These are phyloP conservation scores for Paspalum vaginatum DNA, from an alignment of 176 grass and related monocot genomes.

Conservation along the genomic window DNA sequence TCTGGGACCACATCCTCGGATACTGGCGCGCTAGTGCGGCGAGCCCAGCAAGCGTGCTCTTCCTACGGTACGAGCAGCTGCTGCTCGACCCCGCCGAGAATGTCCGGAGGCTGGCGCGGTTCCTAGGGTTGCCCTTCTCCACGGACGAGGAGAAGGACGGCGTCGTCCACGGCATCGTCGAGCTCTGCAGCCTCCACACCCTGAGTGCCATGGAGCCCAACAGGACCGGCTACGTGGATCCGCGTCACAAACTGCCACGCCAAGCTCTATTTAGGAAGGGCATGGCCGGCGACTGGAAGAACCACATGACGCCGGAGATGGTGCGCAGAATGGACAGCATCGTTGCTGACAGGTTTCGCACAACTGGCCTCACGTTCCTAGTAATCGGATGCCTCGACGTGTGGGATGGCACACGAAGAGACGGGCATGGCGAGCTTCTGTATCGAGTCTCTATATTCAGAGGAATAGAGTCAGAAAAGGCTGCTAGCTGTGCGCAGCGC, in stretches of 20 bases:
- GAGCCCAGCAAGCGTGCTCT: constrained; percentile 1
- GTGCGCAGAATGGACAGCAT: constrained; percentile 20
- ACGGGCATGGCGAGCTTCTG: too few relatives aligned
- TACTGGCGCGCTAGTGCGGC: constrained; percentile 17
- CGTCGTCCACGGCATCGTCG: background rate
- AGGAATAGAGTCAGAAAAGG: too few relatives aligned
- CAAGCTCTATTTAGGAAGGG: constrained; percentile 37
- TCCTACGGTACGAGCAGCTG: constrained; percentile 53
- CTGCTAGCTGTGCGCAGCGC: too few relatives aligned
- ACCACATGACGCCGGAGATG: constrained; percentile 53
- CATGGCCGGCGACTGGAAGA: constrained; percentile 38
- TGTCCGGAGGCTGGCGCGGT: constrained; percentile 34
- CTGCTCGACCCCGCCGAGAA: background rate
- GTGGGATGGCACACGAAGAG: too few relatives aligned
- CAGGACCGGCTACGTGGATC: background rate
- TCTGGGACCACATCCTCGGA: constrained; percentile 45
- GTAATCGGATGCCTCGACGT: too few relatives aligned
- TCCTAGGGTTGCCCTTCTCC: constrained; percentile 30
- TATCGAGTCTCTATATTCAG: too few relatives aligned
- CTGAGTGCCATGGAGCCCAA: constrained; percentile 28
- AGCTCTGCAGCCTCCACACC: constrained; percentile 38
- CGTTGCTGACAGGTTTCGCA: background rate
- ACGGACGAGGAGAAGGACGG: constrained; percentile 13
- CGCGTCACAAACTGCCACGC: background rate
- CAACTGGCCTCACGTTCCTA: background rate